Base-by-base conservation (phyloP, 2,329 filamentous ascomycete genomes). In the Aureobasidium namibiae region DNA sequence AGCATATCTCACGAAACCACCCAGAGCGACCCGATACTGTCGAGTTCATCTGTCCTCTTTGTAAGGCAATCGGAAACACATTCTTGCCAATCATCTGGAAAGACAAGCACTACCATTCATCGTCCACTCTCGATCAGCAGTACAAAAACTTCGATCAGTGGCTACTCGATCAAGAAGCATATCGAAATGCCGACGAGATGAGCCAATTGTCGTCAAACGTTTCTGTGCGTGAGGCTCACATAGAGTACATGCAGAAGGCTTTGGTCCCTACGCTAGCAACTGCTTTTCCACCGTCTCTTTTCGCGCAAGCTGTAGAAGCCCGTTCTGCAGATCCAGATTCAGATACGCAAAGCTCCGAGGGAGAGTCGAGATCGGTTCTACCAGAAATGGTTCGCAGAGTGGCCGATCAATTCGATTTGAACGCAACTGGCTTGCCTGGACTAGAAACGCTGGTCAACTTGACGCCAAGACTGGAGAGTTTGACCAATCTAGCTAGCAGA, bases 11-110 rank as follows among this genome's bases (percentile, higher is more conserved):
- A 8, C 83, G 94, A 14, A 90, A 96, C 66, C 94, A 97, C 66
- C 94, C 94, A 0, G 95, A 99, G 70, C 82, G 86, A 59, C 80
- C 90, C 1, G 79, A 82, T 21, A 78, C 83, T 44, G 88, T 95
- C 63, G 94, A 99, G 67, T 99, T 99, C 71, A 89, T 97, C 58
- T 99, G 94, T 66, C 94, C 94, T 1, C 79, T 99, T 0, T 99
- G 94, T 77, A 99, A 99, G 73, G 95, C 94, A 3, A 80, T 99
- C 0, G 94, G 94, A 2, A 99, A 99, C 69, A 84, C 90, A 0
- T 99, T 99, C 74, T 73, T 99, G 38, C 95, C 95, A 0, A 90
- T 99, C 62, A 86, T 95, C 38, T 99, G 94, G 94, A 95, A 92
- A 70, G 89, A 89, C 26, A 87, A 95, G 68, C 89, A 95, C 66